Evolutionary conservation across 805 yeast genomes (phyloP), one percentile per base, ranked within the genome.

Genomic region (Candida methanosorbosa): DNA sequence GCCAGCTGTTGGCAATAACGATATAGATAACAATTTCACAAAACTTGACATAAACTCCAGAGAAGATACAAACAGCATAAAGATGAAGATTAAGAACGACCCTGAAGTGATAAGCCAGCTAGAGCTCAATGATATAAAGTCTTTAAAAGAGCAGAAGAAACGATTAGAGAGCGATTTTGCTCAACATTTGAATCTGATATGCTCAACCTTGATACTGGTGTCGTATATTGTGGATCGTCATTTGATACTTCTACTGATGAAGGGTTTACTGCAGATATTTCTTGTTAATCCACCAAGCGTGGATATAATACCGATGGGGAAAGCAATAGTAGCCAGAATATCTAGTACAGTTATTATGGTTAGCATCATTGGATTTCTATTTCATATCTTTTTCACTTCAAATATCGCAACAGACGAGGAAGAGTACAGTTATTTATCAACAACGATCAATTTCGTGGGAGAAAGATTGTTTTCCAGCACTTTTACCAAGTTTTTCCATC

Each of bases 371-470:
- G n/a, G n/a, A n/a, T n/a, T n/a, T n/a, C n/a, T n/a, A n/a, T 40
- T 55, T 5, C 67, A 70, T 39, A 38, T 67, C n/a, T 19, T 59
- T 2, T 54, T 56, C 9, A 57, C 63, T 7, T 45, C 59, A 7
- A 50, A 45, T 17, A 48, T 49, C 1, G 32, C 37, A 9, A 29
- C 30, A 21, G 47, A 43, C 6, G 38, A 34, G 22, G 26, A 41
- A 4, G 50, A 52, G 1, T 52, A 53, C 25, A 49, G 50, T 2
- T 52, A 61, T 41, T 73, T 74, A 1, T 46, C 58, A n/a, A 38
- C 63, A 15, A 45, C 63, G 3, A 33, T 71, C 18, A 71, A 68
- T 39, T 42, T 70, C 15, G 63, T 72, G 17, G 80, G 80, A 0
- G 78, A 73, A 32, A 19, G 38, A 9, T 37, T 40, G 29, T 54